Base-by-base conservation (phyloP, 2,329 filamentous ascomycete species). In the Ophiostoma ulmi region DNA sequence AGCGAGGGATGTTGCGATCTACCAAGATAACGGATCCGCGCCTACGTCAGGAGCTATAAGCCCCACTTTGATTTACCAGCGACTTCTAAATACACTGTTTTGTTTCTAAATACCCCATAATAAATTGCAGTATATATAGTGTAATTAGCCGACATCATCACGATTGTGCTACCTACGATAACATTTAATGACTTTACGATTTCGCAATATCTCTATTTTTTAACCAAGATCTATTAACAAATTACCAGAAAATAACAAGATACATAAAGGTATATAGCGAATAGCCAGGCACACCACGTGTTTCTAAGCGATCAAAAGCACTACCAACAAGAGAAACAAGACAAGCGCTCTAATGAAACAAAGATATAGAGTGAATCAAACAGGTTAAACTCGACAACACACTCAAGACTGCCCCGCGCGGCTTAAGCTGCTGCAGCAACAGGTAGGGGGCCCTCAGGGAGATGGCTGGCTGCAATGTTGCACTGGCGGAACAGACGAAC, bases 401-500 rank as follows among this genome's bases (percentile, higher is more conserved):
- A 31, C 31, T 31, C 31, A 4, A 8, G n/a, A 14, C 5, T 31
- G 22, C 11, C 17, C 31, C 31, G 31, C 31, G 3, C 2, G 31
- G 31, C 38, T 39, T 67, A 67, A 8, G 65, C 63, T 3, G 36
- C 39, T 14, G 64, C 64, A 14, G 38, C 64, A n/a, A 36, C 66
- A 26, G 41, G 41, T 3, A 68, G 26, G 38, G 71, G 72, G 1
- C 72, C 73, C 66, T 69, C 26, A 5, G 74, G 74, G 6, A 74
- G 38, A 58, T 69, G 22, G 72, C 85, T 90, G 5, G 85, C 88
- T n/a, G 91, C 91, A 78, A 93, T 83, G 77, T 94, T 93, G 79
- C 91, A 94, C 81, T 94, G 91, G 72, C 91, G 81, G 77, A 94
- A 93, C 71, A 94, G 78, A 58, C 91, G 81, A 35, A 93, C 87